Percentiles rank a stretch among this genome's conserved stretches.
These are phyloP conservation scores for Xylaria sp. DNA, from an alignment of 2,329 filamentous ascomycete genomes.

Conservation along the genomic window DNA sequence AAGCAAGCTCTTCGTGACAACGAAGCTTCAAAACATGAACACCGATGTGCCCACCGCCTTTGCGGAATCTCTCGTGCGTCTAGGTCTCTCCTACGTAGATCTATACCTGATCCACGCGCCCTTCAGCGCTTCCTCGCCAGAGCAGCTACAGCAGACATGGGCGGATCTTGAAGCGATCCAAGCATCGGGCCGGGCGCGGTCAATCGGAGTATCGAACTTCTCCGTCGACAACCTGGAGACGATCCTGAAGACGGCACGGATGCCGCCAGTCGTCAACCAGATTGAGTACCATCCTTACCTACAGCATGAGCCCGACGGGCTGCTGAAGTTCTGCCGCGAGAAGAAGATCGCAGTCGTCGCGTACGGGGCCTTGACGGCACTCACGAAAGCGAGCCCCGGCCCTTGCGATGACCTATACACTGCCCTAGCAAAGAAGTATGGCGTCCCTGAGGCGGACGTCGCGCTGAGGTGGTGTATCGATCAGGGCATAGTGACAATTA, in stretches of 20 bases:
- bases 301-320: slow-evolving; percentile 64
- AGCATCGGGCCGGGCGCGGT: slow-evolving; percentile 70
- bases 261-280: slow-evolving; percentile 78
- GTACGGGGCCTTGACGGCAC: slow-evolving; percentile 64
- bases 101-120: slow-evolving; percentile 73
- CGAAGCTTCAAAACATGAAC: slow-evolving; percentile 61
- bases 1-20: slow-evolving; percentile 74
- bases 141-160: slow-evolving; percentile 68
- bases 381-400: slow-evolving; percentile 59
- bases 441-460: slow-evolving; percentile 64
- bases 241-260: slow-evolving; percentile 66
- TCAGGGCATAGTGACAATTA: slow-evolving; percentile 67
- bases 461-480: slow-evolving; percentile 70
- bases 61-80: slow-evolving; percentile 68
- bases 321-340: slow-evolving; percentile 67
- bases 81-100: slow-evolving; percentile 77
- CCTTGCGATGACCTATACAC: slow-evolving; percentile 64
- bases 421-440: slow-evolving; percentile 66
- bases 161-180: slow-evolving; percentile 72
- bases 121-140: slow-evolving; percentile 60
- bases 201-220: slow-evolving; percentile 85
- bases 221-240: slow-evolving; percentile 64
- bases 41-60: slow-evolving; percentile 62
- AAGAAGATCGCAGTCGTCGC: slow-evolving; percentile 66
- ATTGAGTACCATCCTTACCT: slow-evolving; percentile 84